Percentiles rank a stretch among this genome's conserved stretches.
Conservation (phyloP, 768 basidiomycete genomes). For the Rhizopogon roseolus region DNA sequence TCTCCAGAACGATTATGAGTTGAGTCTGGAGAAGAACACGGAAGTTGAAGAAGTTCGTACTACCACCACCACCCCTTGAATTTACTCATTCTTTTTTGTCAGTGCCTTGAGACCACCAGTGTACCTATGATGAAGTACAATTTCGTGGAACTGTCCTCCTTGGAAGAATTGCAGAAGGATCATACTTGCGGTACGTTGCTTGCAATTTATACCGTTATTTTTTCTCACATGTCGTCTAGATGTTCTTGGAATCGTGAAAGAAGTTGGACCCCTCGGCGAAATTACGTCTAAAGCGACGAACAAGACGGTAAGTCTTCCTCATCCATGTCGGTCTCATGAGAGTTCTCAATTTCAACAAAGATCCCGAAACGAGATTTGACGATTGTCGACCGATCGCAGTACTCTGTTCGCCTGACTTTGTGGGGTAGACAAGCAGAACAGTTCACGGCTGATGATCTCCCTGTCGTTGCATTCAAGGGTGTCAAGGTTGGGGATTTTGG, state of each 20-base stretch:
- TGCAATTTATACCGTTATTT: background rate
- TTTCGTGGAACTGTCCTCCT: slow-evolving; percentile 61
- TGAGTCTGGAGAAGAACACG: slow-evolving; percentile 78
- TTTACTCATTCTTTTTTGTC: slow-evolving; percentile 5
- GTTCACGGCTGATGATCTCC: slow-evolving; percentile 51
- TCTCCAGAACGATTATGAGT: slow-evolving; percentile 88
- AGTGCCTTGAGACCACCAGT: slow-evolving; percentile 78
- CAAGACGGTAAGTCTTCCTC: slow-evolving; percentile 43
- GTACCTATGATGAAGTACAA: slow-evolving; percentile 83
- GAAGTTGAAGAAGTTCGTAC: slow-evolving; percentile 75
- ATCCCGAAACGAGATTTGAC: slow-evolving; percentile 86
- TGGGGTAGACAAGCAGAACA: slow-evolving; percentile 96
- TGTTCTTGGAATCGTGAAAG: slow-evolving; percentile 83
- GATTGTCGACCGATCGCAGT: slow-evolving; percentile 80
- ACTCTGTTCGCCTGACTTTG: slow-evolving; percentile 77
- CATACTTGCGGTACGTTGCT: slow-evolving; percentile 65
- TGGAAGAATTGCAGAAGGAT: slow-evolving; percentile 71
- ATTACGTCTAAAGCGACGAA: slow-evolving; percentile 74
- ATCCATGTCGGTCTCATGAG: background rate
- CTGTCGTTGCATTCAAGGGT: slow-evolving; percentile 90
- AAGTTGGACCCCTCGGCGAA: slow-evolving; percentile 60
- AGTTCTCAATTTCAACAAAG: slow-evolving; percentile 32
- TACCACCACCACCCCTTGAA: background rate
- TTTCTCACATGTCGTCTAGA: slow-evolving; percentile 40
- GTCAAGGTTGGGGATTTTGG: slow-evolving; percentile 92